Evolutionary conservation across 2,329 filamentous ascomycete genomes (phyloP).

Genomic region (Xylariaceae sp.): DNA sequence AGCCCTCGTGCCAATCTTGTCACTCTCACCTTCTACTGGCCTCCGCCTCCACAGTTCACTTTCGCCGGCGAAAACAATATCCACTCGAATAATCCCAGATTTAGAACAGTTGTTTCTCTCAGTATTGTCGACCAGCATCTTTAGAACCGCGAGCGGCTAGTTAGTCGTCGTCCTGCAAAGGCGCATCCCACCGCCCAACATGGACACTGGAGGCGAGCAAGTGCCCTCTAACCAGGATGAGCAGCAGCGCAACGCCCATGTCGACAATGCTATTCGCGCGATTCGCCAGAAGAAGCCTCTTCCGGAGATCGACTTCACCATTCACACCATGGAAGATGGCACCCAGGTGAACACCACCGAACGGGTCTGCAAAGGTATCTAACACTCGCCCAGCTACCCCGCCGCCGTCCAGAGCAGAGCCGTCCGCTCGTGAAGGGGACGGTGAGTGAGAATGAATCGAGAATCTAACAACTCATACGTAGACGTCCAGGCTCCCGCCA

Average conservation of each 20-base stretch:
- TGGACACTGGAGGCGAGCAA: constrained; percentile 55
- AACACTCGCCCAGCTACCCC: constrained; percentile 27
- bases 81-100: neutral
- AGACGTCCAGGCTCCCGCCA: constrained; percentile 98
- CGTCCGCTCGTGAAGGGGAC: neutral
- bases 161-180: constrained; percentile 19
- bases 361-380: constrained; percentile 95
- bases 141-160: constrained; percentile 11
- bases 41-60: constrained; percentile 1
- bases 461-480: constrained; percentile 13
- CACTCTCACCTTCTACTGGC: neutral
- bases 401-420: too few relatives aligned
- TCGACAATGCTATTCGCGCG: constrained; percentile 90
- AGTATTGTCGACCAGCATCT: constrained; percentile 5
- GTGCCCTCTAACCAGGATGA: constrained; percentile 46
- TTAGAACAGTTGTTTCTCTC: neutral
- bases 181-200: constrained; percentile 44
- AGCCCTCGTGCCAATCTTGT: constrained; percentile 26
- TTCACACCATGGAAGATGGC: constrained; percentile 98
- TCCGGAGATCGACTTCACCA: constrained; percentile 97
- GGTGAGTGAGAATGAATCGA: constrained; percentile 6
- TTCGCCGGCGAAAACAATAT: constrained; percentile 5
- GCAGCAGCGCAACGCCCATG: constrained; percentile 62
- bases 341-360: constrained; percentile 93
- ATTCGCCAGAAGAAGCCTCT: constrained; percentile 94